Base-by-base conservation (phyloP, 768 basidiomycete species). In the Podaxis rugospora region DNA sequence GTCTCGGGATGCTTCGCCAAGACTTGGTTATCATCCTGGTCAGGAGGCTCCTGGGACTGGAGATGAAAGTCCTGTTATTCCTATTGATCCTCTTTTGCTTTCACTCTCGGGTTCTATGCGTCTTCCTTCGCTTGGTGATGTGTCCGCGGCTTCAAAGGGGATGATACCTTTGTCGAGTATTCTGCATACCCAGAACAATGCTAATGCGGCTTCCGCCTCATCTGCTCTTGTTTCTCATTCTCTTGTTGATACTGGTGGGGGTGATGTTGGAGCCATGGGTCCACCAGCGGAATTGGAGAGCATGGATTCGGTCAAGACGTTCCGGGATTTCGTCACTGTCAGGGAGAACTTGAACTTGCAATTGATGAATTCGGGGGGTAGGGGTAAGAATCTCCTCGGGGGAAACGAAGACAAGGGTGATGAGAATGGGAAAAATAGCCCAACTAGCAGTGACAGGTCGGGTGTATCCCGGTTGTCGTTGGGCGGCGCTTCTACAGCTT, bases 361-460 rank as follows among this genome's bases (percentile, higher is more conserved):
- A 27, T 32, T 55, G 25, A 5, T n/a, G 37, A 23, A 39, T 7
- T 25, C 18, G 25, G 49, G 47, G 14, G 5, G 25, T 18, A 46
- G 55, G 4, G 47, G 28, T 32, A 39, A 28, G 16, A 35, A 27
- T 27, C 14, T 2, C 25, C 25, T 14, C 1, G 42, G 49, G 49
- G 35, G 46, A 32, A n/a, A 21, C 11, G n/a, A 37, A 47, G 25
- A 10, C n/a, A 21, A 14, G 3, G 57, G 36, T 13, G 37, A 21
- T 35, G 62, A 49, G 27, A 51, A 25, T 21, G 52, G 25, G 42
- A 39, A 50, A 11, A 55, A 35, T 9, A 64, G 63, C 27, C 63
- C 63, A 10, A 46, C 59, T 37, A 57, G 54, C 18, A 63, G 63
- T 49, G 16, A 42, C 18, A 37, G 55, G 36, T 64, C 63, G 18